These are phyloP conservation scores for Diplodia intermedia DNA, from an alignment of 2,329 filamentous ascomycete genomes.

Conservation along the genomic window DNA sequence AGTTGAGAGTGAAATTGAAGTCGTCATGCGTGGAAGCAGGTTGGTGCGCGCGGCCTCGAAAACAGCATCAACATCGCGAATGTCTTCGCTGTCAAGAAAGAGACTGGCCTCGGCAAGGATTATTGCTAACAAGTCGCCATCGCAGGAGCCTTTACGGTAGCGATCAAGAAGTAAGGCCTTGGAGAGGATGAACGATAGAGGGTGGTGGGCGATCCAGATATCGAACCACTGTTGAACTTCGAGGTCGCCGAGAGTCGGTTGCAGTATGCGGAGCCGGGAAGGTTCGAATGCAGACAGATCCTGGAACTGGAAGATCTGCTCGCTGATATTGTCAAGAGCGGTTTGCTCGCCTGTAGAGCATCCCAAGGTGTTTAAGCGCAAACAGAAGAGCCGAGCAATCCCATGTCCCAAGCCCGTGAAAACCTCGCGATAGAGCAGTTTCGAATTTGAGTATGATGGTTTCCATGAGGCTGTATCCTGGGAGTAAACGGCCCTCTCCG, in stretches of 20 bases:
- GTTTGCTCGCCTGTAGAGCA: constrained; percentile 12
- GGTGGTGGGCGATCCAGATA: constrained; percentile 53
- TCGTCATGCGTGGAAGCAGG: background rate
- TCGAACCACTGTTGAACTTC: constrained; percentile 44
- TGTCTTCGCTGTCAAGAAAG: constrained; percentile 35
- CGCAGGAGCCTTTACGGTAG: constrained; percentile 49
- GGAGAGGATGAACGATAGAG: constrained; percentile 51
- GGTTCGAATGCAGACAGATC: background rate
- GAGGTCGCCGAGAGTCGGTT: background rate
- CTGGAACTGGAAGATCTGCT: constrained; percentile 3
- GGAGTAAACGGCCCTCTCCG: background rate
- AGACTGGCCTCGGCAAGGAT: constrained; percentile 52
- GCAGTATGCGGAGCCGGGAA: background rate
- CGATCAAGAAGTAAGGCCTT: constrained; percentile 52
- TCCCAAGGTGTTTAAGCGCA: constrained; percentile 6
- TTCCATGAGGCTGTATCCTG: background rate
- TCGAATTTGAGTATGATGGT: background rate
- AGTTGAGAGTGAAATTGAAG: constrained; percentile 37
- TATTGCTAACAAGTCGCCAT: constrained; percentile 50
- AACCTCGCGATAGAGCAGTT: constrained; percentile 1
- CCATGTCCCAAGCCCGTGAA: background rate
- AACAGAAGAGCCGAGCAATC: background rate
- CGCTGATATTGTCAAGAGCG: background rate
- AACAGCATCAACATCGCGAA: constrained; percentile 43
- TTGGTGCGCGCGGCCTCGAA: constrained; percentile 47